Conservation (phyloP, 176 grass and related monocot genomes). For the Musa troglodytarum region DNA sequence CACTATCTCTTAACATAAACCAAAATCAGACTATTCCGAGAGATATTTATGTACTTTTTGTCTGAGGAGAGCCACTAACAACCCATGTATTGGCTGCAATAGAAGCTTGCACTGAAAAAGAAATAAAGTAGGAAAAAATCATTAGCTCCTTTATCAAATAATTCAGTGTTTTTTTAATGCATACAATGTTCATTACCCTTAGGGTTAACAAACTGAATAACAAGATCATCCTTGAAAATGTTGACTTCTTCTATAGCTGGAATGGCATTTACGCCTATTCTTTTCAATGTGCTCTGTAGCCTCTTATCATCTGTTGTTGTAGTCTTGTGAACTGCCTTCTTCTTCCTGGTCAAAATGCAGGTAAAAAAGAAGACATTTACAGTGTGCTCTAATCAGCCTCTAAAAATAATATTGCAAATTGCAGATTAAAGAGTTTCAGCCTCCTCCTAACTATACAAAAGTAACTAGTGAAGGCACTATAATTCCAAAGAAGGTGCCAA, state of each 20-base stretch:
- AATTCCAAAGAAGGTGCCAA: background rate
- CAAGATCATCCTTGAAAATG: conserved; percentile 95
- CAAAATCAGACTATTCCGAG: no score
- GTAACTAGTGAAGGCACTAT: background rate
- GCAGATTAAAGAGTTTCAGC: background rate
- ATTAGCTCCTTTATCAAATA: background rate
- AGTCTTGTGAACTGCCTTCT: conserved; percentile 96
- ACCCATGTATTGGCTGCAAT: conserved; percentile 99
- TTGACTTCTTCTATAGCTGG: conserved; percentile 98
- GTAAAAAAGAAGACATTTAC: background rate
- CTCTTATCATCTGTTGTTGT: conserved; percentile 78
- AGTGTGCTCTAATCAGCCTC: background rate
- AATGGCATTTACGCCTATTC: conserved; percentile 91
- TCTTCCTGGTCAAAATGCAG: conserved; percentile 49
- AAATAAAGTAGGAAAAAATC: background rate
- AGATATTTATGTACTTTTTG: conserved; percentile 47
- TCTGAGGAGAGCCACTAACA: conserved; percentile 85
- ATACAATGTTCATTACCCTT: conserved; percentile 42
- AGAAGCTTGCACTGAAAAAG: conserved; percentile 84
- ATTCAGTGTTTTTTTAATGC: background rate
- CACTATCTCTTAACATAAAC: background rate
- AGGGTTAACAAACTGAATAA: conserved; percentile 94
- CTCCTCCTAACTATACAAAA: background rate
- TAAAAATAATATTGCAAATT: background rate
- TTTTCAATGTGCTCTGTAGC: conserved; percentile 94